Evolutionary conservation across 192 early-diverging fungal species (phyloP), one percentile per base, ranked within the genome.

Genomic region (Podochytrium sp.): DNA sequence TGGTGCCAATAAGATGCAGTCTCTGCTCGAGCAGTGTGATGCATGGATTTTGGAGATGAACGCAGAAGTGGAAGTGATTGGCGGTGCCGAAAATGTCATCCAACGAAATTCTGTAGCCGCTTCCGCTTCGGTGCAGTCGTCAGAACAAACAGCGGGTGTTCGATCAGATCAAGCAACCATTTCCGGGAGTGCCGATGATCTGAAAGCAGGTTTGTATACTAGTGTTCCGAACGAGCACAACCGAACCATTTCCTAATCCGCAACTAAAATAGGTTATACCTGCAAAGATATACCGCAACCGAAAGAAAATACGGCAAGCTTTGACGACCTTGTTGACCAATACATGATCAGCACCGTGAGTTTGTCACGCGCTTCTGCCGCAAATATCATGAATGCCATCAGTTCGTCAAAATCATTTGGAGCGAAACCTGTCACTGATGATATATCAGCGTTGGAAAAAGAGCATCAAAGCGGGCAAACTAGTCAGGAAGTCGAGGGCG

Each of bases 11-110:
- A 69, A 69, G 51, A 47, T 69, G 51, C 66, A 69, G 2, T 27
- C 41, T 12, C 66, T 69, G 5, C 34, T 69, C n/a, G 66, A 69
- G 7, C 66, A 69, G 32, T 69, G 66, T 35, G 66, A 69, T 49
- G 10, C 20, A 3, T 69, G 66, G 66, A 23, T 69, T 33, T 33
- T 49, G 20, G 66, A 69, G 37, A 3, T 69, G 18, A 37, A 27
- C 7, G n/a, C n/a, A n/a, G n/a, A n/a, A n/a, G n/a, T n/a, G n/a
- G n/a, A n/a, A n/a, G n/a, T n/a, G n/a, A n/a, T n/a, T n/a, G n/a
- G n/a, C n/a, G n/a, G n/a, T n/a, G n/a, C n/a, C n/a, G n/a, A n/a
- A n/a, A n/a, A n/a, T n/a, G n/a, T n/a, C n/a, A n/a, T n/a, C n/a
- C n/a, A n/a, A n/a, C n/a, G n/a, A 47, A 47, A 47, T 47, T 47